Evolutionary conservation across 2,329 filamentous ascomycete species (phyloP).

Genomic region (Colletotrichum higginsianum): DNA sequence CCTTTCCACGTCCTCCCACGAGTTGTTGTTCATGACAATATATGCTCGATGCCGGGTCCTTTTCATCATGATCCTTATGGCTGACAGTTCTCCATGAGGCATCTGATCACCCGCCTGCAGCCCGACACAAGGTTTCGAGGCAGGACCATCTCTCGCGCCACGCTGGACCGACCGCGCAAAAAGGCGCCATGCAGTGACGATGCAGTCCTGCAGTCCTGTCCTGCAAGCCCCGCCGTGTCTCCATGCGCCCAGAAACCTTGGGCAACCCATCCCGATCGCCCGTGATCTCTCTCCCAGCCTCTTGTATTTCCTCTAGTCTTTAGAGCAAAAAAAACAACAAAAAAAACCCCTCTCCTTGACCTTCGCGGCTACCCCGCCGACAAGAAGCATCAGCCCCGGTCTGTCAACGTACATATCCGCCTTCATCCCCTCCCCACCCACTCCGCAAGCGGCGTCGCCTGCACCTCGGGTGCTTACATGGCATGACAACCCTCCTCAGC

Average conservation of each 20-base stretch:
- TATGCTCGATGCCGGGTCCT: neutral
- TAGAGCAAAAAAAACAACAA: no score
- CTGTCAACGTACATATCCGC: slow-evolving; percentile 7
- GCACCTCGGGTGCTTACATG: slow-evolving; percentile 13
- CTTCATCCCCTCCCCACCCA: neutral
- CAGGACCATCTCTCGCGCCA: neutral
- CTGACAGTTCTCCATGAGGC: neutral
- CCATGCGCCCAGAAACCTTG: neutral
- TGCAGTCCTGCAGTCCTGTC: neutral
- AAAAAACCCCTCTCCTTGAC: neutral
- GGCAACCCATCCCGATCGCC: neutral
- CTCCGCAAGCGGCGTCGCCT: slow-evolving; percentile 9
- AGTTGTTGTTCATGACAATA: neutral
- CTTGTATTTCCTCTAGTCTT: no score
- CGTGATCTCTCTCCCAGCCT: no score
- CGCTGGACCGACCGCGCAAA: neutral
- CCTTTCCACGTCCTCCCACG: neutral
- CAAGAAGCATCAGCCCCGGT: neutral
- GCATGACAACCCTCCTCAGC: neutral
- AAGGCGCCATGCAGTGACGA: neutral
- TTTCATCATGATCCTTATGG: neutral
- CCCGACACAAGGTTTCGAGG: neutral
- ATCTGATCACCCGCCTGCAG: neutral
- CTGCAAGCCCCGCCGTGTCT: neutral
- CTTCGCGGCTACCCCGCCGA: neutral